Conservation (phyloP, 139 green algal genomes). For the Tetradesmus obliquus region DNA sequence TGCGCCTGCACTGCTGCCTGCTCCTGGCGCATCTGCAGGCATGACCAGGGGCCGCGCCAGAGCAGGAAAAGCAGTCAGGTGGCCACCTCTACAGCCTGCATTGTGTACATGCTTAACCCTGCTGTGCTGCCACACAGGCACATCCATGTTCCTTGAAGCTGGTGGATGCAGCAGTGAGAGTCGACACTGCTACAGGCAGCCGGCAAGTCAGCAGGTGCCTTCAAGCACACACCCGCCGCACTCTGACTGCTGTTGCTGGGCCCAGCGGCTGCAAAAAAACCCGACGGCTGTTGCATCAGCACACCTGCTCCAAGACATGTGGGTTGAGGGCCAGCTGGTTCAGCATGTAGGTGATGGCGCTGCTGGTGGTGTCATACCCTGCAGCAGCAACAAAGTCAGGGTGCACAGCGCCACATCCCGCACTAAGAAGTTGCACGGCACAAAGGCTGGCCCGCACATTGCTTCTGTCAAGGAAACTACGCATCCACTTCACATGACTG, state of each 20-base stretch:
- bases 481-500: too few species aligned
- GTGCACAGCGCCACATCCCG: neutral
- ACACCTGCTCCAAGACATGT: neutral
- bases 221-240: too few species aligned
- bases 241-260: too few species aligned
- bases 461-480: too few species aligned
- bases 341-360: constrained; percentile 19
- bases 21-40: constrained; percentile 10
- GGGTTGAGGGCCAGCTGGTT: neutral
- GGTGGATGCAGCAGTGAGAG: too few species aligned
- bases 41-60: neutral
- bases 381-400: neutral
- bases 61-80: neutral
- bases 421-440: neutral
- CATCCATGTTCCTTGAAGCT: too few species aligned
- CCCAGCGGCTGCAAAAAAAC: too few species aligned
- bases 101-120: too few species aligned
- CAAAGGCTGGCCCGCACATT: neutral
- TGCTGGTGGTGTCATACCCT: constrained; percentile 34
- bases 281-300: neutral
- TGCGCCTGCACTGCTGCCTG: neutral
- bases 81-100: too few species aligned
- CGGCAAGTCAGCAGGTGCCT: too few species aligned
- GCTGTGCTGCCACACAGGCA: too few species aligned
- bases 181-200: too few species aligned